These are phyloP conservation scores for Pestalotiopsis sp. DNA, from an alignment of 2,329 filamentous ascomycete genomes.

Conservation along the genomic window DNA sequence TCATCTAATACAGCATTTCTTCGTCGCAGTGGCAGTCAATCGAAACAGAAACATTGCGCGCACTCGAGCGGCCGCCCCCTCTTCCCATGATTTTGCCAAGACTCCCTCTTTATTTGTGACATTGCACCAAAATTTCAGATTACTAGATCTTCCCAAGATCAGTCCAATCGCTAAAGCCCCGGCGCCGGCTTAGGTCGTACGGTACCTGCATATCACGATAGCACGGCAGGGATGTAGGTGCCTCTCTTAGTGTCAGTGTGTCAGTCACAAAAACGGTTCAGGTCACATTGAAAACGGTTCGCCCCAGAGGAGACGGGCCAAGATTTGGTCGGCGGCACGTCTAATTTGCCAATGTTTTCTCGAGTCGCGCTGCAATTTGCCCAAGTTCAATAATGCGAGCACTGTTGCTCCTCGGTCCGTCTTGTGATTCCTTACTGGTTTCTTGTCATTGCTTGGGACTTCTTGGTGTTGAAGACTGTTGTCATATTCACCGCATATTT, in stretches of 20 bases:
- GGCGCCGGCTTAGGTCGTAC: neutral
- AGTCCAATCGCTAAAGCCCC: constrained; percentile 1
- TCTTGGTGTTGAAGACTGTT: neutral
- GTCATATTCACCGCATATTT: neutral
- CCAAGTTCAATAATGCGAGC: neutral
- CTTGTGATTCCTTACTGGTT: neutral
- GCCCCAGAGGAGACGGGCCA: neutral
- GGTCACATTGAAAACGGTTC: neutral
- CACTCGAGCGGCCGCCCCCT: neutral
- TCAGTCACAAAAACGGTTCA: neutral
- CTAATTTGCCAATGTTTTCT: constrained; percentile 11
- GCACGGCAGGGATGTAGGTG: constrained; percentile 4
- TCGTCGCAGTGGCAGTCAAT: too few species aligned
- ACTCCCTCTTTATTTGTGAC: neutral
- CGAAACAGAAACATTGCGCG: neutral
- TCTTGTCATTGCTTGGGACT: constrained; percentile 3
- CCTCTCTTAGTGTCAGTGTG: neutral
- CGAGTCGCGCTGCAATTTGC: constrained; percentile 10
- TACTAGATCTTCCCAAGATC: neutral
- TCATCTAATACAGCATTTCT: too few species aligned
- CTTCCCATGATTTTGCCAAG: neutral
- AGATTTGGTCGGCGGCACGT: neutral
- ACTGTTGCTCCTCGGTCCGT: constrained; percentile 4
- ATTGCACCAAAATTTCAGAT: neutral
- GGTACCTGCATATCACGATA: constrained; percentile 4